Conservation (phyloP, 192 early-diverging fungal species). For the Rhizophagus sp. region DNA sequence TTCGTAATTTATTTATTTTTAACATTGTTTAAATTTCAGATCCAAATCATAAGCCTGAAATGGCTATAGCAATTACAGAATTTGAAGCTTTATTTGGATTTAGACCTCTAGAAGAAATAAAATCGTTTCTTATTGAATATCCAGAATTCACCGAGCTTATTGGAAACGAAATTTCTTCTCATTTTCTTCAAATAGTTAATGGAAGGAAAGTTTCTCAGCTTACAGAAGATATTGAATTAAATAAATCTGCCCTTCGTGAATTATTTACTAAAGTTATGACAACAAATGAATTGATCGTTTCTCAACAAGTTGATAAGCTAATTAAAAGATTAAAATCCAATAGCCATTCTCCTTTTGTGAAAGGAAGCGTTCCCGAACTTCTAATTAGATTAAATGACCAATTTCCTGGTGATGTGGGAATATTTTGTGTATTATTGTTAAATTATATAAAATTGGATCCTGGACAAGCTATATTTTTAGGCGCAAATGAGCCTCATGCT, state of each 20-base stretch:
- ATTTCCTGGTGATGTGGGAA: constrained; percentile 90
- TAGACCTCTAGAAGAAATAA: constrained; percentile 80
- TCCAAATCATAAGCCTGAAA: constrained; percentile 93
- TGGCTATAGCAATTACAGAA: constrained; percentile 93
- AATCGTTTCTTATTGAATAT: constrained; percentile 58
- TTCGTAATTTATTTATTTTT: not conserved
- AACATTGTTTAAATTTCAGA: constrained; percentile 41
- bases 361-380: constrained; percentile 52
- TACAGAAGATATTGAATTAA: not conserved
- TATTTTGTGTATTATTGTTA: constrained; percentile 85
- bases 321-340: not conserved
- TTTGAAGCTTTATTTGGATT: constrained; percentile 97
- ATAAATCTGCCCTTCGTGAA: not conserved
- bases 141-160: constrained; percentile 80
- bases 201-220: not conserved
- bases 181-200: constrained; percentile 47
- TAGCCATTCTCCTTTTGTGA: not conserved
- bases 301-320: not conserved
- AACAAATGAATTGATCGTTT: not conserved
- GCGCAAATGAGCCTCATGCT: constrained; percentile 96
- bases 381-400: constrained; percentile 73
- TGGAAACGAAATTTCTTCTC: constrained; percentile 48
- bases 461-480: constrained; percentile 92
- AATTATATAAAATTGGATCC: constrained; percentile 81
- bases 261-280: constrained; percentile 19